A percentile compares a stretch with the other conserved stretches of the same genome.
Evolutionary conservation across 148 eudicot genomes (phyloP).

Genomic region (Vaccinium darrowii): DNA sequence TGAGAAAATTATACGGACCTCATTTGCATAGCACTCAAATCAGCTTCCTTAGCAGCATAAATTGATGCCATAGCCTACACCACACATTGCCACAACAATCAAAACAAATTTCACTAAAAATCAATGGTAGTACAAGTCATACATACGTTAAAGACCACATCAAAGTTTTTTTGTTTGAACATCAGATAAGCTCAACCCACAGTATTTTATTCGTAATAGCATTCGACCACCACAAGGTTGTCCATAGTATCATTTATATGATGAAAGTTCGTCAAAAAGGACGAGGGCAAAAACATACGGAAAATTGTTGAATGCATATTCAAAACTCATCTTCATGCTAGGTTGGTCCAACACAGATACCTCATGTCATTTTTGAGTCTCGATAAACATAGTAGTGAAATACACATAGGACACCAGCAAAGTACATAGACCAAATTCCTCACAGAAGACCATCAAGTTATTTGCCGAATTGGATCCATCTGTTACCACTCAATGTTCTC

Average conservation of each 20-base stretch:
- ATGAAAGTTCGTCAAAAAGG: not conserved
- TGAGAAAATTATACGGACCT: constrained; percentile 36
- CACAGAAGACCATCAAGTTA: not conserved
- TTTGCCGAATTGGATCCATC: not conserved
- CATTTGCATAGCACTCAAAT: constrained; percentile 73
- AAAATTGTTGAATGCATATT: not conserved
- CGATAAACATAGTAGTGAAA: not conserved
- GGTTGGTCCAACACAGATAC: not conserved
- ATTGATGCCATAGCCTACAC: constrained; percentile 91
- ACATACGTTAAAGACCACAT: no score
- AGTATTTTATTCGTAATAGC: not conserved
- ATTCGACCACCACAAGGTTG: not conserved
- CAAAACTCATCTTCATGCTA: not conserved
- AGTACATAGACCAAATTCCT: not conserved
- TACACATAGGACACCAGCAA: not conserved
- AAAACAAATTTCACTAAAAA: not conserved
- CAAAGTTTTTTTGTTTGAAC: constrained; percentile 2
- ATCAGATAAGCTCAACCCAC: not conserved
- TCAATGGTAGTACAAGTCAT: not conserved
- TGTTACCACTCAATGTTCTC: not conserved
- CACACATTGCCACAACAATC: constrained; percentile 11
- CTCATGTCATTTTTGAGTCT: not conserved
- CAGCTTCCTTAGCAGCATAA: constrained; percentile 87
- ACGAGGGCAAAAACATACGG: not conserved
- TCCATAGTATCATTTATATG: not conserved